A percentile compares a stretch with the other conserved stretches of the same genome.
These are phyloP conservation scores for Xanthoconium purpureum DNA, from an alignment of 768 basidiomycete species.

Conservation along the genomic window DNA sequence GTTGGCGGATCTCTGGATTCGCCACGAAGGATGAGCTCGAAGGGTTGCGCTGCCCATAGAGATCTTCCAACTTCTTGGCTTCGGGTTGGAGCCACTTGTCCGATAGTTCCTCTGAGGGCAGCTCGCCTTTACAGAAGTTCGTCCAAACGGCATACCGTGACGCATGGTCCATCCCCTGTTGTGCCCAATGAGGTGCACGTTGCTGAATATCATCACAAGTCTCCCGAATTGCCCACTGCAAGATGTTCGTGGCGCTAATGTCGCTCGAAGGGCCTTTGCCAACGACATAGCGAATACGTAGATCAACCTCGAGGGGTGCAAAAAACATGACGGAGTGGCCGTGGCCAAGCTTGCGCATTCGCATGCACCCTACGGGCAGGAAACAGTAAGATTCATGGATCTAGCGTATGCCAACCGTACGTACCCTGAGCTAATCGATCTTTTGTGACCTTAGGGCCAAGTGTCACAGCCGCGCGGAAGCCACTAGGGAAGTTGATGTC, in stretches of 20 bases:
- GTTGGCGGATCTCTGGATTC: neutral
- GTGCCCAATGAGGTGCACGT: conserved; percentile 41
- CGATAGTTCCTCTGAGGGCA: conserved; percentile 10
- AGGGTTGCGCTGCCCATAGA: neutral
- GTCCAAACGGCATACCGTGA: conserved; percentile 27
- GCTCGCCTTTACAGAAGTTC: conserved; percentile 7
- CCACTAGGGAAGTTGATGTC: conserved; percentile 16
- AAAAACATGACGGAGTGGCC: conserved; percentile 50
- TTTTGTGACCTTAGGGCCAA: conserved; percentile 17
- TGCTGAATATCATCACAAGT: conserved; percentile 42
- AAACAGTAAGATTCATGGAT: neutral
- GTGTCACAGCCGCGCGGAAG: conserved; percentile 16
- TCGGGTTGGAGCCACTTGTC: conserved; percentile 40
- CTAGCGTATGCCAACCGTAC: neutral
- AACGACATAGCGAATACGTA: conserved; percentile 32
- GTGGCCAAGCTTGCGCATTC: conserved; percentile 49
- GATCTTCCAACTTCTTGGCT: conserved; percentile 35
- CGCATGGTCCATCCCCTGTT: conserved; percentile 40
- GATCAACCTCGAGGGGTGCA: conserved; percentile 45
- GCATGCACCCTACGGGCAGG: conserved; percentile 46
- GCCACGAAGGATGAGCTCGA: neutral
- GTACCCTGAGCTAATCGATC: conserved; percentile 17
- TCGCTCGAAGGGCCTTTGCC: conserved; percentile 2
- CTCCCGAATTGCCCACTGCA: conserved; percentile 45
- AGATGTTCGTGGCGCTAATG: conserved; percentile 32